Base-by-base conservation (phyloP, 495 filamentous ascomycete species). In the Echria macrotheca region DNA sequence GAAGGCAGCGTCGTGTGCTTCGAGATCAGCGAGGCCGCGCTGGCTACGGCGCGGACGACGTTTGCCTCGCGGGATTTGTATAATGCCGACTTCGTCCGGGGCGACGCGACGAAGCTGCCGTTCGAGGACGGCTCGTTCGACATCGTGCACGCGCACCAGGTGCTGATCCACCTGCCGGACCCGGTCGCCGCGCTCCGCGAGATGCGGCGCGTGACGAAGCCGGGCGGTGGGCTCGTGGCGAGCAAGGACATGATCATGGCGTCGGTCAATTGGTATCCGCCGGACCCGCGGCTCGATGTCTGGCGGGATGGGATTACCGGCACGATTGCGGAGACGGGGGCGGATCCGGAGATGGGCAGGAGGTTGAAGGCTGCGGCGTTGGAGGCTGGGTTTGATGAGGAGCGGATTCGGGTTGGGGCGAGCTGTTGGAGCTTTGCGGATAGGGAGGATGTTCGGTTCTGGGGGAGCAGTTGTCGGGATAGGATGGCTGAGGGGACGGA, bases 61-160 rank as follows among this genome's bases (percentile, higher is more conserved):
- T 12, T 37, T n/a, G 5, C 35, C 11, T 37, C 35, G 5, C 5
- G 12, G 12, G 12, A 5, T n/a, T 15, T 15, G 35, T 3, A 5
- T 31, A 12, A 6, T 3, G 9, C 35, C 15, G 21, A 37, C n/a
- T 8, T 37, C 11, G 21, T 18, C 3, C 14, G 17, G 5, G 35
- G 17, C 1, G 10, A 9, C 6, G 35, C 11, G 2, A 18, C 11
- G 5, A 18, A 18, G 2, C 14, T 37, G 2, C 35, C 35, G 1
- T 37, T 37, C 35, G 4, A 6, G 10, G 35, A 37, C 10, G 63
- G 57, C 5, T 66, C 62, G 0, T 85, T 84, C 49, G 81, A 85
- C 53, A 54, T 83, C 1, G 74, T 83, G 6, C 72, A 71, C 46
- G 64, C 61, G 41, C 75, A 77, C 44, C 79, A 83, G 54, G 66